phyloP scores from a whole-genome alignment of 805 yeast genomes.

The Kockiozyma suomiensis region DNA sequence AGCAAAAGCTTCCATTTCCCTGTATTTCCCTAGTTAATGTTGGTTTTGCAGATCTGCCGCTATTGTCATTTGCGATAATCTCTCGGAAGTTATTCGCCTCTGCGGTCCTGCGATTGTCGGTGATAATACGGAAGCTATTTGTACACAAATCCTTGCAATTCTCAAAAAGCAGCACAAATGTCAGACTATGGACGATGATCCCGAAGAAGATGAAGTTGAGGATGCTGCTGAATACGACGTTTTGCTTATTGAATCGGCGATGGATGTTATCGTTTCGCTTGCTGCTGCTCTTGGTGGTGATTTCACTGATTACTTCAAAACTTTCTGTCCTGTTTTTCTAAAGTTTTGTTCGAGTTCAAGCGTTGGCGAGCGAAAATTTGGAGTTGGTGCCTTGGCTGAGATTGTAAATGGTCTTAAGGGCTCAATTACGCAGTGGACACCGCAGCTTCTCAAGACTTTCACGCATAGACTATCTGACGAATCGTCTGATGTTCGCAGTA shows the following conservation, averaged over 20 bases:
- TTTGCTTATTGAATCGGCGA: slow-evolving; percentile 76
- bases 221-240: slow-evolving; percentile 52
- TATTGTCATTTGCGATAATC: slow-evolving; percentile 70
- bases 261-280: slow-evolving; percentile 80
- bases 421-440: slow-evolving; percentile 61
- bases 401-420: slow-evolving; percentile 73
- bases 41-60: slow-evolving; percentile 47
- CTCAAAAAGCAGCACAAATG: slow-evolving; percentile 82
- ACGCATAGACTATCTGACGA: slow-evolving; percentile 63
- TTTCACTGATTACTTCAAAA: slow-evolving; percentile 69
- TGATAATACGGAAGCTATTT: slow-evolving; percentile 63
- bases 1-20: background rate
- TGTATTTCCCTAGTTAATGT: background rate
- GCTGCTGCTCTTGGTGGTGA: slow-evolving; percentile 78
- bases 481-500: slow-evolving; percentile 86
- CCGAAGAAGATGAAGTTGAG: slow-evolving; percentile 41
- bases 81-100: slow-evolving; percentile 65
- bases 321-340: slow-evolving; percentile 67
- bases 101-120: slow-evolving; percentile 73
- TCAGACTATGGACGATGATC: slow-evolving; percentile 73
- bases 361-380: slow-evolving; percentile 73
- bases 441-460: slow-evolving; percentile 72
- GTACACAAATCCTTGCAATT: slow-evolving; percentile 69
- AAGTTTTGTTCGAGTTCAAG: slow-evolving; percentile 62
- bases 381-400: slow-evolving; percentile 91